A percentile compares a stretch with the other conserved stretches of the same genome.
These are phyloP conservation scores for Phytopythium cucurbitacearum DNA, from an alignment of 352 stramenopile genomes.

Conservation along the genomic window DNA sequence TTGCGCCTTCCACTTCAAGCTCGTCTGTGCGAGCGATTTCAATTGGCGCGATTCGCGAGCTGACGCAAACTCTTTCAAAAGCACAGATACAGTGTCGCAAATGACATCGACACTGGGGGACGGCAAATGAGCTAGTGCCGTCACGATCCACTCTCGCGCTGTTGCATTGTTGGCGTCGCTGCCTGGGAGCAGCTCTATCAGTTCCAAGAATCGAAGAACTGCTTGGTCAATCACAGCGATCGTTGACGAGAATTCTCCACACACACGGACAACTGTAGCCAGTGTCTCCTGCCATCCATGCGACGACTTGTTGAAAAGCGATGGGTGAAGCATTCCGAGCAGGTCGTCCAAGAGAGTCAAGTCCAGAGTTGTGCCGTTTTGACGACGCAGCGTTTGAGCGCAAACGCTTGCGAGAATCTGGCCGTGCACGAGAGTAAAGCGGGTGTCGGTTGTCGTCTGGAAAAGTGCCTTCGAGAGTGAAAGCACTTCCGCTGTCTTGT, in stretches of 20 bases:
- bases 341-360: conserved; percentile 15
- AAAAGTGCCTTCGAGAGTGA: conserved; percentile 11
- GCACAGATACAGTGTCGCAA: conserved; percentile 11
- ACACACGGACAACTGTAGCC: not conserved
- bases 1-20: conserved; percentile 26
- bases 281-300: conserved; percentile 5
- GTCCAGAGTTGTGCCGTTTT: not conserved
- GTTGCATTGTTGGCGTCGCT: conserved; percentile 3
- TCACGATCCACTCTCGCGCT: conserved; percentile 15
- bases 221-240: conserved; percentile 1
- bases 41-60: conserved; percentile 14
- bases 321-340: conserved; percentile 26
- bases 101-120: conserved; percentile 10
- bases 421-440: conserved; percentile 19
- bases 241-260: not conserved
- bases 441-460: conserved; percentile 11
- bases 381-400: conserved; percentile 10
- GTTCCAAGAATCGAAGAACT: conserved; percentile 1
- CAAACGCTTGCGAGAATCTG: conserved; percentile 19
- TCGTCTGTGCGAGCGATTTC: conserved; percentile 19
- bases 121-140: conserved; percentile 15
- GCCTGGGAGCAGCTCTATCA: not conserved
- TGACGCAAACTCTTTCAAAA: conserved; percentile 17
- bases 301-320: conserved; percentile 3
- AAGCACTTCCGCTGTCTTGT: conserved; percentile 12